Evolutionary conservation across 495 filamentous ascomycete species (phyloP), one percentile per base, ranked within the genome.

Genomic region (Penicillium lagena): DNA sequence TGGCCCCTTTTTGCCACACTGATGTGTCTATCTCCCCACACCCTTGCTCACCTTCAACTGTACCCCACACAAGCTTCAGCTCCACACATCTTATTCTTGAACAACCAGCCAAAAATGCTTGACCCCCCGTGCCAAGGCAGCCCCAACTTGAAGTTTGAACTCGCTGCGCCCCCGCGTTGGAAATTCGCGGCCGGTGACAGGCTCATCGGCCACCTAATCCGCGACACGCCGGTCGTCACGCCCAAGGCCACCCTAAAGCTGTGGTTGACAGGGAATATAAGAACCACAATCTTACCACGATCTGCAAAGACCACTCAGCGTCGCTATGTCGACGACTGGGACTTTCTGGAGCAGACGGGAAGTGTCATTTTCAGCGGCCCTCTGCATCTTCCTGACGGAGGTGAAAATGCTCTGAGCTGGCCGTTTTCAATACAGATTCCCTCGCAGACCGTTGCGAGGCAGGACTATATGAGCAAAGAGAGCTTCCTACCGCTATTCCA

Each of bases 191-290:
- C 52, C 1, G 48, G 52, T 12, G 52, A 55, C 29, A 43, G 45
- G n/a, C 45, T 55, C 34, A 51, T 55, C 32, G 48, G 52, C 22
- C 39, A 42, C 17, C 10, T 55, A 11, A 29, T 51, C 2, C 47
- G 52, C 22, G 34, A 43, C 8, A 12, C 27, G 13, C 44, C 48
- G 10, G 35, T 49, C 6, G 42, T 55, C 17, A 37, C 48, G 12
- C 38, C 52, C 1, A 45, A 55, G 29, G 52, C 52, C 8, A 40
- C 37, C 10, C 8, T 55, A 1, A 49, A 15, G 9, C 11, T 55
- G 10, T 37, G 10, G 6, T 35, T 56, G 8, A 14, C 17, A 4
- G 49, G 49, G 7, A 42, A 39, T 10, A 32, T 43, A 1, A 49
- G 43, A 17, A 36, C 43, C 8, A 46, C 41, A 27, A 41, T 49